Percentiles rank a stretch among this genome's conserved stretches.
Conservation (phyloP, 495 filamentous ascomycete species). For the Cetradonia linearis region DNA sequence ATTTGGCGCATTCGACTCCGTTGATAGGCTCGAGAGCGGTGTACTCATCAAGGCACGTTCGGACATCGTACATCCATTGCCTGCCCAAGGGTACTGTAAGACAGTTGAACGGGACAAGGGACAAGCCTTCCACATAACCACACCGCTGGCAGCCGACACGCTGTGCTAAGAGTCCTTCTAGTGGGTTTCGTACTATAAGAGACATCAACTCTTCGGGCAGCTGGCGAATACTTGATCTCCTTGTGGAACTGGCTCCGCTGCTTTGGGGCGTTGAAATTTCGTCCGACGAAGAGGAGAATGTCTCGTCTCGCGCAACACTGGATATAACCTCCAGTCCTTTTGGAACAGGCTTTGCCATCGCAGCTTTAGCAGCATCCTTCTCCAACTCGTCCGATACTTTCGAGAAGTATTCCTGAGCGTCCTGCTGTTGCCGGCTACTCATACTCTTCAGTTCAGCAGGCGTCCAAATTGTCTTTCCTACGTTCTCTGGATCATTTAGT, state of each 20-base stretch:
- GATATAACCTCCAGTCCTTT: constrained; percentile 31
- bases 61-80: constrained; percentile 48
- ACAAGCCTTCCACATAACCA: constrained; percentile 76
- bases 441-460: constrained; percentile 69
- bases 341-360: constrained; percentile 34
- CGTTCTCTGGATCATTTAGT: constrained; percentile 55
- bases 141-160: constrained; percentile 81
- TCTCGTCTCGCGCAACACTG: background rate
- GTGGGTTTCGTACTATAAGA: constrained; percentile 46
- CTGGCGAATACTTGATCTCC: background rate
- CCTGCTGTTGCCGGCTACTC: constrained; percentile 92
- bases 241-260: background rate
- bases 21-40: constrained; percentile 74
- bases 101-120: constrained; percentile 86
- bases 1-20: constrained; percentile 85
- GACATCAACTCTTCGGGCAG: constrained; percentile 21
- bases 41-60: constrained; percentile 73
- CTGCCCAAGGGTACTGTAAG: constrained; percentile 71
- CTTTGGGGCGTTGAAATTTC: constrained; percentile 12
- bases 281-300: background rate
- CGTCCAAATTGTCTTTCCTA: constrained; percentile 67
- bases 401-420: constrained; percentile 95
- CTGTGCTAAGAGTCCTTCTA: constrained; percentile 83
- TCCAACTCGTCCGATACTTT: constrained; percentile 83
- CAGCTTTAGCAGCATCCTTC: constrained; percentile 52